Evolutionary conservation across 345 rosid species (phyloP), one percentile per base, ranked within the genome.

Genomic region (Bruguiera gymnorhiza): DNA sequence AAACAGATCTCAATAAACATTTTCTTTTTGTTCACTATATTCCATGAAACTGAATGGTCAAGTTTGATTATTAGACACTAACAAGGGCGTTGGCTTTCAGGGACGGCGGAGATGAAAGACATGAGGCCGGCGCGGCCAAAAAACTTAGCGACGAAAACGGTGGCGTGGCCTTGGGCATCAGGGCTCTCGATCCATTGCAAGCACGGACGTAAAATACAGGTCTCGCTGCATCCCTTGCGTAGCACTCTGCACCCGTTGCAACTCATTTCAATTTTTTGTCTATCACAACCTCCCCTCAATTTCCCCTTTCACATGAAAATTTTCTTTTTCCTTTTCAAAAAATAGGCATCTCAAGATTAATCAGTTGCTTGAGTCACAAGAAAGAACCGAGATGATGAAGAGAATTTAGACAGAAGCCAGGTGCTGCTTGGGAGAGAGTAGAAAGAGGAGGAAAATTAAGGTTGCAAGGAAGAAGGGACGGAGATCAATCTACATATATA

Each of bases 201-300:
- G 68, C 99, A 92, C 2, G 97, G 96, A 13, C 99, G 87, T 46
- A 95, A 76, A 52, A 95, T 83, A 72, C 99, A 95, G 15, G 83
- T 81, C 73, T 95, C 99, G 64, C 99, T 90, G 87, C 99, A 95
- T 2, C 99, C 99, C 74, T 95, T 95, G 20, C 99, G 90, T 16
- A 95, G 80, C 32, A 95, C 99, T 73, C 97, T 80, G 80, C 97
- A 95, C 0, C 99, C 99, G 84, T 89, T 95, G 90, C 99, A 95
- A 57, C 99, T 95, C 99, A 95, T 94, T 24, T 43, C 50, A 43
- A 43, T 13, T 43, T 39, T 43, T 18, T 0, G 5, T 43, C 50
- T 43, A 13, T 43, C 16, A 11, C 46, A 39, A 10, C 15, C 46
- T 13, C 50, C 15, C 51, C 48, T 36, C 23, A 18, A 24, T 19